Evolutionary conservation across 441 rosid genomes (phyloP).

Genomic region (Syzygium syzygioides): DNA sequence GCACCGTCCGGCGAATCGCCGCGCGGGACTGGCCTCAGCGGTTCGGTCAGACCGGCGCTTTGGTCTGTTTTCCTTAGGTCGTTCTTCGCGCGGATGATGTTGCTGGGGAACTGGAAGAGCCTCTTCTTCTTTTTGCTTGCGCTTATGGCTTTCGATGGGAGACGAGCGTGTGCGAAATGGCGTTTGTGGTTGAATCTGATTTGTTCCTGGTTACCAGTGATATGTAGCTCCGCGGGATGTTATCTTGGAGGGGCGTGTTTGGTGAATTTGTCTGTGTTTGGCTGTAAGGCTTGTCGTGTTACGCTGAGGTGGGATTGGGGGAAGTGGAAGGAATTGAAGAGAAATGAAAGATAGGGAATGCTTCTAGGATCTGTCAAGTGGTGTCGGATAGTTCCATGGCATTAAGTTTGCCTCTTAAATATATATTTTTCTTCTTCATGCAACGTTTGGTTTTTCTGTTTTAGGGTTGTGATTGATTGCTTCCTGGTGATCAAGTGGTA

Average conservation of each 20-base stretch:
- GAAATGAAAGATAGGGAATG: not conserved
- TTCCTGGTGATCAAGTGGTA: conserved; percentile 12
- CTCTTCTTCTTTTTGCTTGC: not conserved
- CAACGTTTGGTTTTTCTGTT: not conserved
- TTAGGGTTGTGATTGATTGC: not conserved
- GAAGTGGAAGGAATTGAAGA: not conserved
- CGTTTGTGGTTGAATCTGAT: not conserved
- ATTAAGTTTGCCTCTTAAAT: not conserved
- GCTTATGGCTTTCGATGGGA: not conserved
- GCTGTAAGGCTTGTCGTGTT: not conserved
- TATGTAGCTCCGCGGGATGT: not conserved
- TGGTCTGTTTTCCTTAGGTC: not conserved
- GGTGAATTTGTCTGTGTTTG: not conserved
- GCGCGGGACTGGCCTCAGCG: not conserved
- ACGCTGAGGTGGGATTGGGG: not conserved
- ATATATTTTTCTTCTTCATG: not conserved
- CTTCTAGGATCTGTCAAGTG: not conserved
- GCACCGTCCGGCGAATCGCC: not conserved
- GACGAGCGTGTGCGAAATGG: not conserved
- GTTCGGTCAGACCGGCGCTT: not conserved
- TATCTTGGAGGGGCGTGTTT: not conserved
- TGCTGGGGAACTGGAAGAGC: not conserved
- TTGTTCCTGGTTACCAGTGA: not conserved
- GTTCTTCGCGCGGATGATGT: not conserved
- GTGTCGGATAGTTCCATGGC: not conserved